These are phyloP conservation scores for Xerocomellus dryophilus DNA, from an alignment of 768 basidiomycete genomes.

Conservation along the genomic window DNA sequence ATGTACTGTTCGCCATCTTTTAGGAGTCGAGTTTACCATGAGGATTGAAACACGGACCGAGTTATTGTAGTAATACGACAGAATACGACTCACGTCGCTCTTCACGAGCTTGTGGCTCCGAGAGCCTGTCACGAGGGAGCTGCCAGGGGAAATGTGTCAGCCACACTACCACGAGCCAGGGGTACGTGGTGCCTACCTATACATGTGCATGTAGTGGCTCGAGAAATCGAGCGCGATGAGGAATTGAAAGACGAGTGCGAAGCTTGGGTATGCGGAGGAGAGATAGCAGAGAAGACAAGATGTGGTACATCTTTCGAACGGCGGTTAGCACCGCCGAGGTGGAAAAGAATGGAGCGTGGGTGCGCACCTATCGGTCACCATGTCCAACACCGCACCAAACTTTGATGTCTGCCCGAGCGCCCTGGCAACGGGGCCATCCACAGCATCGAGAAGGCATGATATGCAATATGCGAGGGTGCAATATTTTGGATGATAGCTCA, in stretches of 20 bases:
- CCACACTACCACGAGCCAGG: background rate
- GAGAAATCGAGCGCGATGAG: constrained; percentile 96
- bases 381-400: constrained; percentile 97
- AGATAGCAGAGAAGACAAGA: constrained; percentile 93
- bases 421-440: constrained; percentile 91
- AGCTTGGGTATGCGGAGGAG: constrained; percentile 83
- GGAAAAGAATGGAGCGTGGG: background rate
- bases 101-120: constrained; percentile 90
- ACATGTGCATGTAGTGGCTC: constrained; percentile 99
- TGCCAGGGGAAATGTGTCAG: constrained; percentile 33
- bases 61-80: constrained; percentile 93
- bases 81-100: constrained; percentile 87
- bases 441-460: constrained; percentile 91
- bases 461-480: constrained; percentile 87
- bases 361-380: constrained; percentile 95
- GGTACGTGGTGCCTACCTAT: constrained; percentile 57
- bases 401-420: constrained; percentile 88
- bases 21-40: background rate
- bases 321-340: background rate
- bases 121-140: constrained; percentile 93
- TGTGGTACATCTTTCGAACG: constrained; percentile 82
- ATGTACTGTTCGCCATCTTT: constrained; percentile 50
- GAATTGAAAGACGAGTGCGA: constrained; percentile 85
- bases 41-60: constrained; percentile 52
- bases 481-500: constrained; percentile 92